phyloP scores from a whole-genome alignment of 1,139 yeast genomes.

The Suhomyces maxii region DNA sequence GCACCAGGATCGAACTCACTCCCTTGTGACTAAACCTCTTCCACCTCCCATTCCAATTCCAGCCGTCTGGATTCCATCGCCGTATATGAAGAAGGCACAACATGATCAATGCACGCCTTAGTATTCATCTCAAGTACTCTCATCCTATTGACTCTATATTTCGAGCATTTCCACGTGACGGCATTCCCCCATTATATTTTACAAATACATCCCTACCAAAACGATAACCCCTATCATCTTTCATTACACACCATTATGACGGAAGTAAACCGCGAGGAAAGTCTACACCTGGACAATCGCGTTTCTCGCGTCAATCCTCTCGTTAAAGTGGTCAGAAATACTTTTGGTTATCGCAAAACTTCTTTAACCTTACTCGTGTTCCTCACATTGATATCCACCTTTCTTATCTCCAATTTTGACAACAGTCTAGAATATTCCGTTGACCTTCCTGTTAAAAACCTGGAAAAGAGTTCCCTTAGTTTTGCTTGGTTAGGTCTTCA shows the following conservation, averaged over 20 bases:
- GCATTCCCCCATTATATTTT: too few relatives aligned
- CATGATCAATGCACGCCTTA: too few relatives aligned
- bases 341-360: constrained; percentile 63
- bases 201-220: background rate
- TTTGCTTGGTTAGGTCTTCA: constrained; percentile 68
- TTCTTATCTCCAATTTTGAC: constrained; percentile 30
- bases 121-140: too few relatives aligned
- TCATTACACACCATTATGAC: constrained; percentile 2
- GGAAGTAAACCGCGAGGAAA: constrained; percentile 2
- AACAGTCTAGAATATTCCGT: constrained; percentile 41
- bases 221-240: background rate
- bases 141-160: too few relatives aligned
- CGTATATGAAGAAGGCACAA: too few relatives aligned
- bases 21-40: too few relatives aligned
- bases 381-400: constrained; percentile 38
- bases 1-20: too few relatives aligned
- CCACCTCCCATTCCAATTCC: too few relatives aligned
- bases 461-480: constrained; percentile 28
- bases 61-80: too few relatives aligned
- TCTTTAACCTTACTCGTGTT: constrained; percentile 53
- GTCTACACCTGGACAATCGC: background rate
- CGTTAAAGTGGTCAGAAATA: constrained; percentile 24
- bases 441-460: constrained; percentile 32
- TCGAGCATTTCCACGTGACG: too few relatives aligned
- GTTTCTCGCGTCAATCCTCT: constrained; percentile 2